Evolutionary conservation across 2,329 filamentous ascomycete species (phyloP).

Genomic region (Shiraia bambusicola): DNA sequence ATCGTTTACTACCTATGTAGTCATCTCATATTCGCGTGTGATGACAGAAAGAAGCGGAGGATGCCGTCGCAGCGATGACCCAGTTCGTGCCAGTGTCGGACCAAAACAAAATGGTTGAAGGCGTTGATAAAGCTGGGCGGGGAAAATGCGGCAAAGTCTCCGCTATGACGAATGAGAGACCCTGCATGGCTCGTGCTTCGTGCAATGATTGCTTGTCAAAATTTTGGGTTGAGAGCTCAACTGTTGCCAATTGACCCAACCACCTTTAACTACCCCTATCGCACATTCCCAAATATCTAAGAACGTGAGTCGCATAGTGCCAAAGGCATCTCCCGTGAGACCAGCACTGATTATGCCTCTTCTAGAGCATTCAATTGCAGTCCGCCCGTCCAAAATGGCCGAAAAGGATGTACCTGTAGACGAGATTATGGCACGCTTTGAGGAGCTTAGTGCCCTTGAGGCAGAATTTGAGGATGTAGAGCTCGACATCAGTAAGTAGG

Average conservation of each 20-base stretch:
- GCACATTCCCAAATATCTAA: neutral
- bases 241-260: constrained; percentile 1
- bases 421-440: constrained; percentile 54
- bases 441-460: constrained; percentile 78
- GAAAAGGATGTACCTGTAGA: constrained; percentile 22
- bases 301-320: constrained; percentile 9
- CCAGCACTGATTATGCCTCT: constrained; percentile 16
- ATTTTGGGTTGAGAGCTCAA: constrained; percentile 16
- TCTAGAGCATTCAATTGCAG: constrained; percentile 12
- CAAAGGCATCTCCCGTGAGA: constrained; percentile 2
- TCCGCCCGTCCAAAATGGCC: constrained; percentile 24
- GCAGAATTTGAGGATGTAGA: constrained; percentile 82
- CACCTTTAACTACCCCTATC: constrained; percentile 1
- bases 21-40: too few relatives aligned
- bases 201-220: constrained; percentile 9
- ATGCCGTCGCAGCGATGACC: too few relatives aligned
- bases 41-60: too few relatives aligned
- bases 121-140: neutral
- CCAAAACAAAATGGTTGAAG: neutral
- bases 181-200: constrained; percentile 8
- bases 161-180: constrained; percentile 10
- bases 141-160: constrained; percentile 10
- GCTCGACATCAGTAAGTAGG: constrained; percentile 72
- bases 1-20: too few relatives aligned
- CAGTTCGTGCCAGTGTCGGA: neutral